phyloP scores from a whole-genome alignment of 176 grass and related monocot genomes.

The Elymus sibiricus region DNA sequence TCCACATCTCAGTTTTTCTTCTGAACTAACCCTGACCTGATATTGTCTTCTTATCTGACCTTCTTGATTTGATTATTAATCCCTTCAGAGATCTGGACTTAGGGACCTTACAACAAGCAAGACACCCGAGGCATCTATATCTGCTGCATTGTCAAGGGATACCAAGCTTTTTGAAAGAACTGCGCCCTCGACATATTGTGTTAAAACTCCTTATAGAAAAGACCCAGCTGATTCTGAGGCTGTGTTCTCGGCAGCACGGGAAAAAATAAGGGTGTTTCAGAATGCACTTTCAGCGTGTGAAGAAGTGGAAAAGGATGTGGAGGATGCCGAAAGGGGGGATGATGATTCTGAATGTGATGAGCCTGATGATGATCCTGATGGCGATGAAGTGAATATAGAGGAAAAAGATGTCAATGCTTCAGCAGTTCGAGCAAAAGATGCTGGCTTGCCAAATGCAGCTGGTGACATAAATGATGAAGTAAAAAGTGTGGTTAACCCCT shows the following conservation, averaged over 20 bases:
- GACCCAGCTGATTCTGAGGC: constrained; percentile 77
- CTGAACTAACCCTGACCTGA: not conserved
- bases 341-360: constrained; percentile 91
- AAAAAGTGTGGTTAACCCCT: constrained; percentile 16
- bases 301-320: constrained; percentile 70
- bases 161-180: constrained; percentile 94
- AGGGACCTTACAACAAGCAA: constrained; percentile 98
- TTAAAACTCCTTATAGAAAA: constrained; percentile 82
- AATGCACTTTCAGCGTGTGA: constrained; percentile 67
- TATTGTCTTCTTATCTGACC: constrained; percentile 4
- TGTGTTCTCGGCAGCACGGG: constrained; percentile 63
- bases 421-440: constrained; percentile 21
- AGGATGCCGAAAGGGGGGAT: constrained; percentile 77
- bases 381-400: constrained; percentile 56
- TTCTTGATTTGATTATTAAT: constrained; percentile 26
- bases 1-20: not conserved
- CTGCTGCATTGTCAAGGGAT: constrained; percentile 89
- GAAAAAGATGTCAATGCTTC: constrained; percentile 46
- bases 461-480: constrained; percentile 20
- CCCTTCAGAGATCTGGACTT: constrained; percentile 81
- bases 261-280: constrained; percentile 91
- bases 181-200: constrained; percentile 93
- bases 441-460: constrained; percentile 3
- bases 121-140: constrained; percentile 97
- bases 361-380: constrained; percentile 78